Evolutionary conservation across 305 asterid genomes (phyloP), one percentile per base, ranked within the genome.

Genomic region (Ajuga reptans): DNA sequence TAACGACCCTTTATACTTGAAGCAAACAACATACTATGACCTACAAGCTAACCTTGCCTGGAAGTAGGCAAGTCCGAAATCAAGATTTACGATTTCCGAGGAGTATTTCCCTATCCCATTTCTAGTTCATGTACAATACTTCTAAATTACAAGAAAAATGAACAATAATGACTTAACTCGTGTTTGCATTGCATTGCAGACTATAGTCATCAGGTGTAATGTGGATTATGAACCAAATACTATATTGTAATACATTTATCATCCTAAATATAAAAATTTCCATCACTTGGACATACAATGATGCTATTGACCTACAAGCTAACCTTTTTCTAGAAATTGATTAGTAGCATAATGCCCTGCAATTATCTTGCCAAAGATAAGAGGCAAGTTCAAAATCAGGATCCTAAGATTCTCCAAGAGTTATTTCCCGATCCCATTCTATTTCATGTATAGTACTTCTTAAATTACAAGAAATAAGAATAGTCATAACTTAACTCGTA

Each of bases 261-360:
- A 21, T 21, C 27, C 1, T 21, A 21, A 21, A 0, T 21, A 21
- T 2, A 0, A 21, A 21, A 21, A 21, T 21, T 21, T 2, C 27
- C 27, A 21, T 21, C 27, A 21, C 27, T 21, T 21, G 27, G 27
- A 21, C 27, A 21, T 21, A 2, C 27, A 21, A 21, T 21, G 2
- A 21, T 21, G 29, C 33, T 52, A 65, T 17, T 65, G 52, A 7
- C 64, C 77, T 6, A 69, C 69, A 53, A 33, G 39, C 49, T 42
- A 69, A 64, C 33, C 52, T 37, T 64, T 5, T 49, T n/a, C 58
- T 10, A 37, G 49, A 37, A 56, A 37, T 59, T 39, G 39, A 57
- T 18, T 14, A 63, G 64, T 31, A 61, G 51, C 52, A 46, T 21
- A 69, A 56, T 42, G 31, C 63, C 18, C 52, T 49, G 46, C 17